phyloP scores from a whole-genome alignment of 2,329 filamentous ascomycete genomes.

The Onygena corvina region DNA sequence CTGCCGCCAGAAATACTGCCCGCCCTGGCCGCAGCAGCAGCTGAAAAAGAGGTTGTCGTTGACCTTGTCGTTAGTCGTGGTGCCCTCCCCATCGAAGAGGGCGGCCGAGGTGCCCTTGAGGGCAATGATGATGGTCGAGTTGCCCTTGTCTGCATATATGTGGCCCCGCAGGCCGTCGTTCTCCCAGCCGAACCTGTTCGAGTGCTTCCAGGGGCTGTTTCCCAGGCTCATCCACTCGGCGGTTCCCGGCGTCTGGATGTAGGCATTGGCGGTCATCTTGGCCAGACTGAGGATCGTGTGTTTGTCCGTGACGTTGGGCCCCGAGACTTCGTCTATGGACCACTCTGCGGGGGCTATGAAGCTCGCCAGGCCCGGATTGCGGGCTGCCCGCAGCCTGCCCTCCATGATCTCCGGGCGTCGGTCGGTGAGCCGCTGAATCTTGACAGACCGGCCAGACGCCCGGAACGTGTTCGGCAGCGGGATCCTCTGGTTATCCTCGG shows the following conservation, averaged over 20 bases:
- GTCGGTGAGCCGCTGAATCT: constrained; percentile 72
- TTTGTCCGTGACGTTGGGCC: constrained; percentile 75
- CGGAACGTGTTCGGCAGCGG: constrained; percentile 41
- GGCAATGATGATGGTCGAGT: constrained; percentile 79
- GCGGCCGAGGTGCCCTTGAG: constrained; percentile 84
- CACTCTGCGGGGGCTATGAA: constrained; percentile 63
- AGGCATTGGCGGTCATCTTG: constrained; percentile 79
- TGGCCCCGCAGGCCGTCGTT: constrained; percentile 80
- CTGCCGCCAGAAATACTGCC: constrained; percentile 77
- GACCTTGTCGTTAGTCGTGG: constrained; percentile 91
- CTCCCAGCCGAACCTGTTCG: constrained; percentile 86
- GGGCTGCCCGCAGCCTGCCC: constrained; percentile 60
- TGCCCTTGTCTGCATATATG: constrained; percentile 75
- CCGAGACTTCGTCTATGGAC: constrained; percentile 65
- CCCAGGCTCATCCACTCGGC: constrained; percentile 77
- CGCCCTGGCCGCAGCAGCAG: constrained; percentile 91
- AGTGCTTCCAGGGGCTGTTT: constrained; percentile 62
- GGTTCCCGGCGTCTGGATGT: constrained; percentile 58
- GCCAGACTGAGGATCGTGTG: constrained; percentile 73
- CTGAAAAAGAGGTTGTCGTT: constrained; percentile 98
- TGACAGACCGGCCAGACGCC: constrained; percentile 52
- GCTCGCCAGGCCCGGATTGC: constrained; percentile 54
- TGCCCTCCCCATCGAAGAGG: constrained; percentile 92
- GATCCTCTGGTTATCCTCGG: constrained; percentile 31
- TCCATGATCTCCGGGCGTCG: constrained; percentile 66